Evolutionary conservation across 2,329 filamentous ascomycete genomes (phyloP), one percentile per base, ranked within the genome.

Genomic region (Phialemoniopsis sp.): DNA sequence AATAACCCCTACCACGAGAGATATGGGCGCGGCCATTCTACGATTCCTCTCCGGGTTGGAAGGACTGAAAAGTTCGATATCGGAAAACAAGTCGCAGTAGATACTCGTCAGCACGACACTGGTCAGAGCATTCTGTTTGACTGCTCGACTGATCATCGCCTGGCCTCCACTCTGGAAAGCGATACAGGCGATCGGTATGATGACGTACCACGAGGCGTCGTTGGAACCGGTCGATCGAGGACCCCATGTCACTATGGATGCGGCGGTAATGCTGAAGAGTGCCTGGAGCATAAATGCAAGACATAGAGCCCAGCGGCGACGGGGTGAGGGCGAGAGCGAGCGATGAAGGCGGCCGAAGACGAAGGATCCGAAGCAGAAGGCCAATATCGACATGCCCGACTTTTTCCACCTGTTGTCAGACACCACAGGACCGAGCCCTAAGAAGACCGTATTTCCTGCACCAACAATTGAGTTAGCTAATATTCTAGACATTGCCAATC

Each of bases 21-120:
- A 49, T 3, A 70, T 36, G 3, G 74, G 73, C 2, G 75, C 76
- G 0, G 60, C 69, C 3, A 69, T 54, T 33, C 76, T 58, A 15
- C 71, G 64, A 46, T 78, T 77, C 26, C 74, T 56, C 54, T 77
- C 72, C 6, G 57, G 56, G 42, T 78, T 78, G 18, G 39, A 37
- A 40, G 13, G 29, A 16, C 21, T 40, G 29, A 78, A 71, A 4
- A 78, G 50, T 17, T 69, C 58, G 26, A 64, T 61, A 41, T 89
- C 85, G 2, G 81, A 85, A 49, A 88, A 88, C 15, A 91, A 55
- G 56, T 91, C 87, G 55, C 85, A 89, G 64, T 90, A 91, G 45
- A 87, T 81, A 55, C 84, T 89, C 2, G 87, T 91, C 43, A 93
- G 62, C 4, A 90, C 87, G 13, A 89, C 86, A 45, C 83, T 89